These are phyloP conservation scores for Stephania yunnanensis DNA, from an alignment of 164 flowering plant species.

Conservation along the genomic window DNA sequence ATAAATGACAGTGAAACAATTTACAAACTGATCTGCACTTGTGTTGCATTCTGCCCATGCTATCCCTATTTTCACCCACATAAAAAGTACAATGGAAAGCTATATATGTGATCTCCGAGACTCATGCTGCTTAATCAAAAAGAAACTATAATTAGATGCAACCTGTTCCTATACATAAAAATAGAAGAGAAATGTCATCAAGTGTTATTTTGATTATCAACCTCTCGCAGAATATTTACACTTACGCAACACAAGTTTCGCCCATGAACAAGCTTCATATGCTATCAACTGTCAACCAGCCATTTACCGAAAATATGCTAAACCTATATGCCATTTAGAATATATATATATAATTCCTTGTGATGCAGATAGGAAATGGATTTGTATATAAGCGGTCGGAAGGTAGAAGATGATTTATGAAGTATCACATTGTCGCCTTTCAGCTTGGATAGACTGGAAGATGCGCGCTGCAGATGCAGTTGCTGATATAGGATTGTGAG, in stretches of 20 bases:
- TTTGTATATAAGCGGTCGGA: background rate
- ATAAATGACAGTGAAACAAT: too few relatives aligned
- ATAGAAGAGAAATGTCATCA: background rate
- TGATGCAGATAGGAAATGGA: background rate
- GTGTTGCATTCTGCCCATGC: too few relatives aligned
- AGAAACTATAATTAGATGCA: background rate
- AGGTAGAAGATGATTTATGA: slow-evolving; percentile 14
- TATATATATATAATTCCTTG: background rate
- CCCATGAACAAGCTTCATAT: background rate
- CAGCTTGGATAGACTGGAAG: slow-evolving; percentile 71
- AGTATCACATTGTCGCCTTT: slow-evolving; percentile 46
- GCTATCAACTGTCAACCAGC: background rate
- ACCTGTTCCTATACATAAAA: background rate
- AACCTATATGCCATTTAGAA: background rate
- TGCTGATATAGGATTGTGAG: slow-evolving; percentile 64
- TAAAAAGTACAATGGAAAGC: too few relatives aligned
- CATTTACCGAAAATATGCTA: background rate
- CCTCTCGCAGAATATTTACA: background rate
- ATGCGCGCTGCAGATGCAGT: slow-evolving; percentile 78
- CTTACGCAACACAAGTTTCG: background rate
- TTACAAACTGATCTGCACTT: too few relatives aligned
- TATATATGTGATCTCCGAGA: too few relatives aligned
- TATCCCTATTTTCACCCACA: too few relatives aligned
- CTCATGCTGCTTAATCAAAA: background rate
- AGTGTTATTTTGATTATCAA: background rate